Evolutionary conservation across 257 asterid genomes (phyloP).

Genomic region (Solanum etuberosum): DNA sequence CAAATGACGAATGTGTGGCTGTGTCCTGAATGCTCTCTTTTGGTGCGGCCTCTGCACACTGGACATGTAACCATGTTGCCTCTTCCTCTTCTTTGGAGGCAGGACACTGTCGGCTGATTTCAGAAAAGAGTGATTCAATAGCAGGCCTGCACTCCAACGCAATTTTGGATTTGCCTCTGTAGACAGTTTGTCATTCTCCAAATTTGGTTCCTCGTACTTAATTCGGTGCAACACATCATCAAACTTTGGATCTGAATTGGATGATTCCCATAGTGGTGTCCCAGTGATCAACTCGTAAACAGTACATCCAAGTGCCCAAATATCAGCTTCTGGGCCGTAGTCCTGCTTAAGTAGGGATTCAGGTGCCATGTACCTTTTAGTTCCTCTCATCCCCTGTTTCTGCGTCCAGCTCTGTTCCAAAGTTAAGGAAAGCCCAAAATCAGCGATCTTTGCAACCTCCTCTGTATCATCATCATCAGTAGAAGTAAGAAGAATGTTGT

Average conservation of each 20-base stretch:
- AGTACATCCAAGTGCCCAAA: conserved; percentile 9
- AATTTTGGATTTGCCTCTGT: not conserved
- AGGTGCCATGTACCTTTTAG: conserved; percentile 2
- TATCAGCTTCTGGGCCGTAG: not conserved
- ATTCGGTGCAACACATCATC: not conserved
- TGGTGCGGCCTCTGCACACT: not conserved
- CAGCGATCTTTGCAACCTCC: not conserved
- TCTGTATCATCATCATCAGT: not conserved
- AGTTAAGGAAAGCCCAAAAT: not conserved
- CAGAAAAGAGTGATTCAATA: not conserved
- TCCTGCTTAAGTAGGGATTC: not conserved
- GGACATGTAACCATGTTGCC: not conserved
- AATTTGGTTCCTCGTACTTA: not conserved
- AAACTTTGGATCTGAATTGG: not conserved
- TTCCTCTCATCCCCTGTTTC: not conserved
- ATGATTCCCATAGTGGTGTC: not conserved
- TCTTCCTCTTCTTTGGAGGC: not conserved
- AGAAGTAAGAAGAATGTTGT: not conserved
- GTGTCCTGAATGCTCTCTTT: not conserved
- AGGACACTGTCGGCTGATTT: not conserved
- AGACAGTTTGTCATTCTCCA: not conserved
- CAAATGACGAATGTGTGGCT: not conserved
- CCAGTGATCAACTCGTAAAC: conserved; percentile 4
- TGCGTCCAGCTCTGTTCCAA: not conserved
- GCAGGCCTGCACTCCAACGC: not conserved